These are phyloP conservation scores for Fusarium goolgardi DNA, from an alignment of 2,329 filamentous ascomycete species.

Conservation along the genomic window DNA sequence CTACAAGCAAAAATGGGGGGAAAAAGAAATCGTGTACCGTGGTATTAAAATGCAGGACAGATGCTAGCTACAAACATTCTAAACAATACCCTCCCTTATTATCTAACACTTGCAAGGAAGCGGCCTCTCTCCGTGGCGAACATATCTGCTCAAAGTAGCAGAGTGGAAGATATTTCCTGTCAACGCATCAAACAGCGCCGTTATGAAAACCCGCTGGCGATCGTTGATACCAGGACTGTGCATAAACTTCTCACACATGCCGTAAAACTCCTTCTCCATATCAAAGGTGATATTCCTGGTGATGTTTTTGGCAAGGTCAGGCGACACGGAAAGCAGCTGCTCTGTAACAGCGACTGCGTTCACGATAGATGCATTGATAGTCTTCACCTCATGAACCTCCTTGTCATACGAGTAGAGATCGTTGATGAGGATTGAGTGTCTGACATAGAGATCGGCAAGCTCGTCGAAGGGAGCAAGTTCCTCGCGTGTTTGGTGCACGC, in stretches of 20 bases:
- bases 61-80: not conserved
- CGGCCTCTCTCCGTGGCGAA: constrained; percentile 2
- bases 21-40: not conserved
- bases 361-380: constrained; percentile 7
- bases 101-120: constrained; percentile 4
- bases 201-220: constrained; percentile 2
- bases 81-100: not conserved
- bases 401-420: constrained; percentile 31
- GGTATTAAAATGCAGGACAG: not conserved
- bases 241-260: constrained; percentile 14
- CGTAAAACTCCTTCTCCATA: constrained; percentile 26
- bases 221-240: not conserved
- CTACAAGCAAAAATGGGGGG: not conserved
- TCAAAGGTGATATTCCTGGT: constrained; percentile 11
- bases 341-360: constrained; percentile 21
- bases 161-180: constrained; percentile 21
- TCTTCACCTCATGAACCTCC: constrained; percentile 18
- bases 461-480: constrained; percentile 14
- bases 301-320: constrained; percentile 8
- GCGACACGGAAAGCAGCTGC: constrained; percentile 5
- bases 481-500: constrained; percentile 3
- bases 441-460: constrained; percentile 16
- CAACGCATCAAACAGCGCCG: constrained; percentile 14
- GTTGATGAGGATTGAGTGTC: constrained; percentile 16
- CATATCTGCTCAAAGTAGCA: constrained; percentile 26